Evolutionary conservation across 352 stramenopile genomes (phyloP), one percentile per base, ranked within the genome.

Genomic region (Aphanomyces euteiches): DNA sequence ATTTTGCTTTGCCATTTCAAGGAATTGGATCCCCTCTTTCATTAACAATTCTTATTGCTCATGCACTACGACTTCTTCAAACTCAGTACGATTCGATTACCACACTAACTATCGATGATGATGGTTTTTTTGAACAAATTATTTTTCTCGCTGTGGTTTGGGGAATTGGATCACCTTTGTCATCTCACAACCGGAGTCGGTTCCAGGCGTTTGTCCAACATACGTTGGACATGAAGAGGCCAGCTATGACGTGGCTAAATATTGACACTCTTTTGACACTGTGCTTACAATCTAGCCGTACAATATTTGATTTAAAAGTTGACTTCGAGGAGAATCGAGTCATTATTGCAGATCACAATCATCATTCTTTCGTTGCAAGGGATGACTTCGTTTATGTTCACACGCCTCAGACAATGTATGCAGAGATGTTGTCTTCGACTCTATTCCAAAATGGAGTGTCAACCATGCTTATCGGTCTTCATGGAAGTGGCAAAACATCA

Each of bases 301-400:
- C 59, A 28, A 15, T 67, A 7, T 67, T 67, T 56, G 59, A 67
- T 19, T 53, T 67, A 7, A 13, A 15, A 3, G 19, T 67, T 13
- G 43, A 56, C 19, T 48, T 54, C 19, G 39, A 19, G 17, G 59
- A 67, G 19, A n/a, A 67, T 15, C 15, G 39, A 5, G 36, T 67
- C 28, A 45, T n/a, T 10, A 5, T 28, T 10, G 43, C 28, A 28
- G 28, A 28, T 28, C 28, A 28, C 28, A 28, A 28, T 28, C 28
- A 28, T 28, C 28, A 28, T 28, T 28, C 28, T 28, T 28, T 28
- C 28, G 28, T 28, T 28, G 28, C 28, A 28, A 28, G 28, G 28
- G 28, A 28, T 2, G 28, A 2, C 28, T 28, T 28, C 28, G 28
- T 28, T 28, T 28, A 28, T 28, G 28, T 28, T 28, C 28, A 28